phyloP scores from a whole-genome alignment of 2,329 filamentous ascomycete species.

The Lasiodiplodia theobromae region DNA sequence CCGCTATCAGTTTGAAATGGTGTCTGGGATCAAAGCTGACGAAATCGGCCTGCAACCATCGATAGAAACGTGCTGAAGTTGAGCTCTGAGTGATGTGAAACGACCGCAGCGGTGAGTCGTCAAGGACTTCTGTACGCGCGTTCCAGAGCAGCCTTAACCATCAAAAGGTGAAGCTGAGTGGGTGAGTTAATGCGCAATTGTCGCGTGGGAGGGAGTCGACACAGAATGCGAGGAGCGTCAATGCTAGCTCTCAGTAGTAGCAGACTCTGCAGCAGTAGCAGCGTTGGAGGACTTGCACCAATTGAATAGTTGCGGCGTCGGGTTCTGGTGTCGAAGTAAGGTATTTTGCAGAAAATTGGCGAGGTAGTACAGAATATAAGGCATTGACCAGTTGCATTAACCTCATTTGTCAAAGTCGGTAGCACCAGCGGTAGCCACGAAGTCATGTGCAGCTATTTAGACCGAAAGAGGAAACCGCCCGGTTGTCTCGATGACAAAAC shows the following conservation, averaged over 20 bases:
- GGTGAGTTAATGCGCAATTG: not conserved
- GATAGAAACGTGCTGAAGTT: not conserved
- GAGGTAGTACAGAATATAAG: not conserved
- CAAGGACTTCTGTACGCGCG: not conserved
- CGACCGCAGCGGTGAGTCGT: not conserved
- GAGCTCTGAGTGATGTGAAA: not conserved
- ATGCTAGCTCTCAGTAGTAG: not conserved
- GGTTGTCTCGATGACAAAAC: no score
- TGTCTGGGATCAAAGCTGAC: not conserved
- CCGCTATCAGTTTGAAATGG: not conserved
- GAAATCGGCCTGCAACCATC: not conserved
- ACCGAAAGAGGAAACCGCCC: no score
- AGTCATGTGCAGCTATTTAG: no score
- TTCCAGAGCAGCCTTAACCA: not conserved
- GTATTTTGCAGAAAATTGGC: not conserved
- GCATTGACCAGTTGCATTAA: not conserved
- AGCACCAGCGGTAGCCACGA: not conserved
- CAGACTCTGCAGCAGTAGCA: not conserved
- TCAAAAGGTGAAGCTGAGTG: not conserved
- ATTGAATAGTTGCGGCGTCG: fast-evolving
- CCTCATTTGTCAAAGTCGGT: not conserved
- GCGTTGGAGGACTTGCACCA: not conserved
- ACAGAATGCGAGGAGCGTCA: not conserved
- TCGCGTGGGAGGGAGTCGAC: not conserved
- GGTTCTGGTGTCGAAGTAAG: not conserved